These are phyloP conservation scores for Candida broadrunensis DNA, from an alignment of 805 yeast species.

Conservation along the genomic window DNA sequence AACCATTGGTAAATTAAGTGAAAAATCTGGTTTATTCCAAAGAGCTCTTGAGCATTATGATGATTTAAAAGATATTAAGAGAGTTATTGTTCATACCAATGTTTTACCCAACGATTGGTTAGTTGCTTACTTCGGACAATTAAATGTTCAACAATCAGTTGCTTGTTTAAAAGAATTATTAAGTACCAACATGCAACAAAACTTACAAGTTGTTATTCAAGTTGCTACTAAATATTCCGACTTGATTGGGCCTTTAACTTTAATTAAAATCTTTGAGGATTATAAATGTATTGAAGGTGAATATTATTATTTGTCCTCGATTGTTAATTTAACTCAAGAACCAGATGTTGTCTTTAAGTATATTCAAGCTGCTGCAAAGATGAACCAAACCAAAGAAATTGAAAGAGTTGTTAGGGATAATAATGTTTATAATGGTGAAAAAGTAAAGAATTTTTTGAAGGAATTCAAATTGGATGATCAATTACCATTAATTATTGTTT, in stretches of 20 bases:
- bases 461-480: slow-evolving; percentile 94
- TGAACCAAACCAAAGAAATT: slow-evolving; percentile 89
- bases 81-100: slow-evolving; percentile 86
- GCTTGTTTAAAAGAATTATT: slow-evolving; percentile 85
- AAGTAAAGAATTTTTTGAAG: slow-evolving; percentile 94
- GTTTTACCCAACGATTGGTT: slow-evolving; percentile 91
- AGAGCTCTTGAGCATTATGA: slow-evolving; percentile 96
- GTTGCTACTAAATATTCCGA: slow-evolving; percentile 97
- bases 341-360: slow-evolving; percentile 94
- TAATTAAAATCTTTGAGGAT: slow-evolving; percentile 91
- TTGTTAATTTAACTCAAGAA: slow-evolving; percentile 91
- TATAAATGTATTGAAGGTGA: slow-evolving; percentile 90
- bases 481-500: slow-evolving; percentile 91
- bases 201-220: slow-evolving; percentile 90
- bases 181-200: slow-evolving; percentile 72
- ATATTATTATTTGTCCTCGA: slow-evolving; percentile 88
- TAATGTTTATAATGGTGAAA: slow-evolving; percentile 92
- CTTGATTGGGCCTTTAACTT: slow-evolving; percentile 77
- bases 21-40: slow-evolving; percentile 92
- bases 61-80: slow-evolving; percentile 90
- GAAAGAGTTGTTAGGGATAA: slow-evolving; percentile 95
- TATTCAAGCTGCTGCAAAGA: slow-evolving; percentile 88
- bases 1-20: slow-evolving; percentile 87
- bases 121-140: slow-evolving; percentile 85
- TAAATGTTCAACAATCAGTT: slow-evolving; percentile 90